phyloP scores from a whole-genome alignment of 352 stramenopile genomes.

The Peronospora farinosa region DNA sequence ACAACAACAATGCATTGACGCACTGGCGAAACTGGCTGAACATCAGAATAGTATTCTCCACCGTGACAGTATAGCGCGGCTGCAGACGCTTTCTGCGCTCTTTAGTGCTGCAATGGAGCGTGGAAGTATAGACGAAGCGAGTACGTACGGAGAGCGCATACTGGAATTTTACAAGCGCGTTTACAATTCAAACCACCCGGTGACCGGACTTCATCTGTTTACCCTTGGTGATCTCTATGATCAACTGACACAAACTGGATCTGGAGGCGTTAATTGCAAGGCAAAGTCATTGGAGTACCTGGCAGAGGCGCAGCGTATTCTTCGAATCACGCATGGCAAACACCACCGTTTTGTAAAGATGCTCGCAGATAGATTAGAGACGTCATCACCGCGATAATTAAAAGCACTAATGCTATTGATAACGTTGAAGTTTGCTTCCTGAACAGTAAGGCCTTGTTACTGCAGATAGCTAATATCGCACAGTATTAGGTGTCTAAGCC shows the following conservation, averaged over 20 bases:
- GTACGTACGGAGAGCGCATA: constrained; percentile 40
- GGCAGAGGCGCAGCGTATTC: constrained; percentile 34
- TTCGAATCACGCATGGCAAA: constrained; percentile 50
- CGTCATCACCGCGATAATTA: constrained; percentile 5
- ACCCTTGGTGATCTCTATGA: constrained; percentile 52
- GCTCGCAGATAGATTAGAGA: constrained; percentile 30
- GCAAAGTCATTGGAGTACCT: constrained; percentile 27
- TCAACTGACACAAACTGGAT: constrained; percentile 13
- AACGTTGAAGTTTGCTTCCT: too few species aligned
- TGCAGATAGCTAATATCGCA: neutral
- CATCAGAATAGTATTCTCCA: constrained; percentile 32
- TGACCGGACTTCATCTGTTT: constrained; percentile 57
- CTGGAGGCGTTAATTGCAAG: constrained; percentile 5
- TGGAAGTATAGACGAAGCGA: constrained; percentile 23
- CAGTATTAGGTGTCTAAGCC: too few species aligned
- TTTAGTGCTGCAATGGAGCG: constrained; percentile 55
- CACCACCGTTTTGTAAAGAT: constrained; percentile 40
- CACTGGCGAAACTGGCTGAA: constrained; percentile 22
- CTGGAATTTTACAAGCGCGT: constrained; percentile 53
- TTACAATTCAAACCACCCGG: constrained; percentile 54
- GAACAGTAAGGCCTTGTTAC: too few species aligned
- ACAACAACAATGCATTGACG: constrained; percentile 21
- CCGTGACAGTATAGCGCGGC: constrained; percentile 34
- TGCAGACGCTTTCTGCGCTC: constrained; percentile 43
- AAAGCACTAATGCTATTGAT: too few species aligned